Conservation (phyloP, 306 rosid genomes). For the Hippophae gyantsensis region DNA sequence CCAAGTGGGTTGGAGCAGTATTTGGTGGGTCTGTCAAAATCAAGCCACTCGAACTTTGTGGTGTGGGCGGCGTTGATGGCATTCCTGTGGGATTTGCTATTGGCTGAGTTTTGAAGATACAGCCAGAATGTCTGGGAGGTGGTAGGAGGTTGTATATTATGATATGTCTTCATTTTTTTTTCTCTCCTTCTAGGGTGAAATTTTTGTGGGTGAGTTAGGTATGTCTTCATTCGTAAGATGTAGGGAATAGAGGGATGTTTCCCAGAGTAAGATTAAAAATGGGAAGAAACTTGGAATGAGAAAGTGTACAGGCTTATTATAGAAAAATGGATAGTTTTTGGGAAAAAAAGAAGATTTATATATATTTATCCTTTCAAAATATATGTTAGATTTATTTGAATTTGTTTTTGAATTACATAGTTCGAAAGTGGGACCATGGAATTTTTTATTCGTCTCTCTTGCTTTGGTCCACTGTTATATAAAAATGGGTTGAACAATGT, state of each 20-base stretch:
- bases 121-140: constrained; percentile 27
- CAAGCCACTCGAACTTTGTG: constrained; percentile 5
- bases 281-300: constrained; percentile 35
- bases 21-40: constrained; percentile 1
- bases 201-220: constrained; percentile 38
- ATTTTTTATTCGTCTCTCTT: constrained; percentile 12
- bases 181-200: constrained; percentile 11
- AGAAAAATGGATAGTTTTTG: constrained; percentile 18
- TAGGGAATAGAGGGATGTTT: constrained; percentile 33
- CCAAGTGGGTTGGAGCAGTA: constrained; percentile 6
- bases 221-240: constrained; percentile 43
- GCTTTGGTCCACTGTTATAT: constrained; percentile 2
- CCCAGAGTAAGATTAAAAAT: constrained; percentile 27
- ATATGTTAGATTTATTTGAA: constrained; percentile 17
- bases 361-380: constrained; percentile 1
- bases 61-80: background rate
- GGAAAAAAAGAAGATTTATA: background rate
- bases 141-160: constrained; percentile 44
- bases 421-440: constrained; percentile 3
- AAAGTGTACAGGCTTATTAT: constrained; percentile 55
- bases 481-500: constrained; percentile 5
- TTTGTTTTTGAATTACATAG: constrained; percentile 13
- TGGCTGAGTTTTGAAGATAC: constrained; percentile 48
- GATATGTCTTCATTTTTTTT: constrained; percentile 18
- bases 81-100: constrained; percentile 1